A percentile compares a stretch with the other conserved stretches of the same genome.
These are phyloP conservation scores for Hypocrella siamensis DNA, from an alignment of 2,329 filamentous ascomycete genomes.

Conservation along the genomic window DNA sequence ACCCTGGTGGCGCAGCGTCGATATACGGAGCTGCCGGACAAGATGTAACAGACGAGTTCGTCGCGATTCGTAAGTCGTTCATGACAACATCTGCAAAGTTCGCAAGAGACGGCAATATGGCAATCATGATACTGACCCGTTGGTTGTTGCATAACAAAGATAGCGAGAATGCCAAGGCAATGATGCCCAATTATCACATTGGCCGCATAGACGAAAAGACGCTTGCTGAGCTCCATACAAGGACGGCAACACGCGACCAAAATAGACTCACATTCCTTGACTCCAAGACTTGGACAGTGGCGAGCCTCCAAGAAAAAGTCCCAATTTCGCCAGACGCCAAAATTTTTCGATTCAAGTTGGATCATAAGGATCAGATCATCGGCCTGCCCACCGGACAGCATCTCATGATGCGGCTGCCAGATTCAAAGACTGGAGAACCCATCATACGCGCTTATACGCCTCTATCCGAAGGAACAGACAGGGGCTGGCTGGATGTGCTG, in stretches of 20 bases:
- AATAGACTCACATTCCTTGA: constrained; percentile 53
- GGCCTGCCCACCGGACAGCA: constrained; percentile 79
- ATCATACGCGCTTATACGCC: constrained; percentile 84
- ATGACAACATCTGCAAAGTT: too few species aligned
- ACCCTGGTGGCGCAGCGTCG: constrained; percentile 75
- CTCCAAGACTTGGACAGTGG: constrained; percentile 56
- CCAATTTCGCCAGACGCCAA: constrained; percentile 61
- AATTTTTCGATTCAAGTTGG: constrained; percentile 67
- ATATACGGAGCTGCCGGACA: constrained; percentile 70
- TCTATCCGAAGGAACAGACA: constrained; percentile 45
- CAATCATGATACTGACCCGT: too few species aligned
- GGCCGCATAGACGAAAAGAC: constrained; percentile 54
- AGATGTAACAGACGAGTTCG: constrained; percentile 76
- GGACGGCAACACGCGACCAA: constrained; percentile 17
- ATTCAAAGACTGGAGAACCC: constrained; percentile 52
- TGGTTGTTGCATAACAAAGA: constrained; percentile 41
- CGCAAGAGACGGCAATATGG: too few species aligned
- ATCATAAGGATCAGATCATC: constrained; percentile 51
- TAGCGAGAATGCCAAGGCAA: constrained; percentile 78
- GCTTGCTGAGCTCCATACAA: constrained; percentile 31
- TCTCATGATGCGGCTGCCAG: constrained; percentile 65
- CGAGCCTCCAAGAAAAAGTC: constrained; percentile 52
- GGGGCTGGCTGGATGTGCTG: constrained; percentile 56
- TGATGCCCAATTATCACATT: constrained; percentile 79
- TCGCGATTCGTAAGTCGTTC: constrained; percentile 69